Evolutionary conservation across 2,329 filamentous ascomycete species (phyloP), one percentile per base, ranked within the genome.

Genomic region (Trichophyton rubrum): DNA sequence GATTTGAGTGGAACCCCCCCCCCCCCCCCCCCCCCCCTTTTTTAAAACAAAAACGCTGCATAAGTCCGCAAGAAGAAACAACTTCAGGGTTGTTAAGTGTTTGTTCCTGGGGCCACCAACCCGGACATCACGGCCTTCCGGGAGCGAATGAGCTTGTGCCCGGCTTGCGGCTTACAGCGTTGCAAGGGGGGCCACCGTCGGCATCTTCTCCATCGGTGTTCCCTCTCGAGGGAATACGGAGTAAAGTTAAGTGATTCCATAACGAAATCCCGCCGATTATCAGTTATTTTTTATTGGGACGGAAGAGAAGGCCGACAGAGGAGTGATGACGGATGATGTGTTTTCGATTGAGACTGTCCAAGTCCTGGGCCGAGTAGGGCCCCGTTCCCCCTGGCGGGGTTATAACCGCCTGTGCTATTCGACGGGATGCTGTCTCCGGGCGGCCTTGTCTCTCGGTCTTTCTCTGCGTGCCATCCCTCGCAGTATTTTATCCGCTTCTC

Each of bases 31-130:
- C n/a, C n/a, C n/a, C n/a, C n/a, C n/a, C n/a, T n/a, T n/a, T n/a
- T n/a, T n/a, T n/a, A n/a, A n/a, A n/a, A n/a, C n/a, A n/a, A n/a
- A 55, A 55, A 55, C 49, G 49, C 49, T 55, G 49, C 49, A 35
- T 55, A 35, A 33, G 27, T 55, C 49, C 49, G 49, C 49, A 55
- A 35, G 49, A 35, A 55, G 27, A 55, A 55, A 35, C 49, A 55
- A 55, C 49, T 55, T 20, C 49, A 55, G 27, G 49, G 49, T 55
- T 55, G 49, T 35, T 55, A 55, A 55, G 27, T 55, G 49, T 55
- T 55, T 55, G 49, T 55, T 35, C 49, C 49, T 55, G 49, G 40
- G 49, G 49, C 49, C 20, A 27, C 7, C 49, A 55, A 33, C 27
- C 27, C 20, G 24, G 49, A 4, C 49, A 8, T 35, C 9, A 11